phyloP scores from a whole-genome alignment of 1,284 basidiomycete species.

The Boletus mariae region DNA sequence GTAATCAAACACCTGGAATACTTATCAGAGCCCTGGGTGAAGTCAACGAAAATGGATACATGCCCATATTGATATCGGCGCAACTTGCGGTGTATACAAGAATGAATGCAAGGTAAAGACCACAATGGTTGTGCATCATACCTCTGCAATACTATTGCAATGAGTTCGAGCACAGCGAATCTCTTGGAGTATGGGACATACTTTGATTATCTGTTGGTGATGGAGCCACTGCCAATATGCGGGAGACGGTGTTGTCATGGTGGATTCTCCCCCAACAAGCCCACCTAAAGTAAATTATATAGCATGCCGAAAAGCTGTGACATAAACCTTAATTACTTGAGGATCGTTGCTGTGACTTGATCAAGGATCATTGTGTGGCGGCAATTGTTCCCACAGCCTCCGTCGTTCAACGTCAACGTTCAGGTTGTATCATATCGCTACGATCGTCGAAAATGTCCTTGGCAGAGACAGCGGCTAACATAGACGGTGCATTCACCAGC shows the following conservation, averaged over 20 bases:
- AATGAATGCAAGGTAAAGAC: neutral
- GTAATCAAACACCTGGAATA: slow-evolving; percentile 8
- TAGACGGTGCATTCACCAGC: slow-evolving; percentile 25
- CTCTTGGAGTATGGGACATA: neutral
- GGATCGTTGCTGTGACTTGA: too few relatives aligned
- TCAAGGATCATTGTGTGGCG: too few relatives aligned
- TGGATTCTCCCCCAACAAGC: neutral
- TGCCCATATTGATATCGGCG: slow-evolving; percentile 12
- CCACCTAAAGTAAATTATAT: neutral
- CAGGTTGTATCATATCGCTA: too few relatives aligned
- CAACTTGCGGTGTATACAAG: slow-evolving; percentile 1
- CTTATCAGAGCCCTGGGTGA: neutral
- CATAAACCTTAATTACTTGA: too few relatives aligned
- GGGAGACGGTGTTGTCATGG: neutral
- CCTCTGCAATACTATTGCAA: slow-evolving; percentile 10
- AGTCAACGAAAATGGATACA: neutral
- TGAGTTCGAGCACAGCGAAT: neutral
- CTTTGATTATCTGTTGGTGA: slow-evolving; percentile 11
- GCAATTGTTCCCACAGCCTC: too few relatives aligned
- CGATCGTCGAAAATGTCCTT: slow-evolving; percentile 22
- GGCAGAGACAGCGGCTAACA: slow-evolving; percentile 9
- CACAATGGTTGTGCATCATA: neutral
- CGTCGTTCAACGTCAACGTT: too few relatives aligned
- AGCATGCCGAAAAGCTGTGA: neutral
- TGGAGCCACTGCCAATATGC: neutral